Evolutionary conservation across 2,329 filamentous ascomycete genomes (phyloP).

Genomic region (Aureobasidium melanogenum): DNA sequence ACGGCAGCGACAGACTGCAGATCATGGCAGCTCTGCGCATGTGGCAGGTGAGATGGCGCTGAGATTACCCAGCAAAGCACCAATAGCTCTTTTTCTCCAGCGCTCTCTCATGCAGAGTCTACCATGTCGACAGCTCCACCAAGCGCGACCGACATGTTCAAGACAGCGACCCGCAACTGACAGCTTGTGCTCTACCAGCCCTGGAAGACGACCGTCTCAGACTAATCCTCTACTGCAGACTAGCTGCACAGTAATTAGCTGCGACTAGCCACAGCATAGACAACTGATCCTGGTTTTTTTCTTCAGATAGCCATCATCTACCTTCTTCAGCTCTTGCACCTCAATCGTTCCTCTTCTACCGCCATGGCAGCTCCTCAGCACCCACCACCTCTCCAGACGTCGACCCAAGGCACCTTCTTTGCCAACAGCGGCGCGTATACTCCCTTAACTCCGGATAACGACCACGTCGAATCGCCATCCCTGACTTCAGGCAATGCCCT

Average conservation of each 20-base stretch:
- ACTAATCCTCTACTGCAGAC: background rate
- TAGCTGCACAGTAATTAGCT: background rate
- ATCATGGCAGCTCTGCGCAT: background rate
- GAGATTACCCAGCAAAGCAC: background rate
- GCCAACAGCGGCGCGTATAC: conserved; percentile 8
- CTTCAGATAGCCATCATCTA: background rate
- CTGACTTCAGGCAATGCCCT: conserved; percentile 50
- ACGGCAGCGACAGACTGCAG: background rate
- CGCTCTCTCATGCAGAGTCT: background rate
- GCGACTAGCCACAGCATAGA: background rate
- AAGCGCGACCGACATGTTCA: background rate
- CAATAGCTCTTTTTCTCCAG: background rate
- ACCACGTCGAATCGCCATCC: conserved; percentile 38
- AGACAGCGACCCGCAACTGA: background rate
- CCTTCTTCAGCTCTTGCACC: background rate
- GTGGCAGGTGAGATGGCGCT: background rate
- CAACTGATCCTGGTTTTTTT: background rate
- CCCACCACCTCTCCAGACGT: background rate
- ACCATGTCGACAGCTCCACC: background rate
- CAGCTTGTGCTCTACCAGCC: background rate
- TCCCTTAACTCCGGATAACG: conserved; percentile 16
- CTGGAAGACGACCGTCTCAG: background rate
- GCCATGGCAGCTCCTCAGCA: background rate
- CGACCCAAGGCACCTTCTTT: background rate
- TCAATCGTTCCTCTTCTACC: background rate